Base-by-base conservation (phyloP, 108 stramenopile genomes). In the Pseudonitzschia delicatissima region DNA sequence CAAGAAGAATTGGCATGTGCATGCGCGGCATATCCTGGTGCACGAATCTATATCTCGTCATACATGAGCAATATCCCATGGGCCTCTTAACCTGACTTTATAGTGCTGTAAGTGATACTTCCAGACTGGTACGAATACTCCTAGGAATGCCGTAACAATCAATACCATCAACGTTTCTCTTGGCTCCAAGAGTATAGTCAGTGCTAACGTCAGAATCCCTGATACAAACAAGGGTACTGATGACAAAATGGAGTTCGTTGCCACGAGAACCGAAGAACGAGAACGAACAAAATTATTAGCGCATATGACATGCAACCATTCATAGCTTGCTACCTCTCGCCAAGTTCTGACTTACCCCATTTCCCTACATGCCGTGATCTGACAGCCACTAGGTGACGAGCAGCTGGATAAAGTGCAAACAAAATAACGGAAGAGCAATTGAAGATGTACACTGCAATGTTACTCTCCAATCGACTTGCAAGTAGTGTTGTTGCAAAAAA, bases 401-500 rank as follows among this genome's bases (percentile, higher is more conserved):
- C 63, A 21, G 75, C 77, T 11, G 87, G 87, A 73, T 88, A 88
- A 34, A 87, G 81, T 13, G 82, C 85, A 71, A 92, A 92, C 12
- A 87, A 61, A 20, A 87, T 70, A 2, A 92, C 78, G 25, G 84
- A 71, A 25, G 69, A 64, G 13, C 64, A 78, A 11, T 87, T 64
- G 50, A 88, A 85, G 4, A 78, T 61, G 51, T 74, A 88, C 0
- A 78, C 80, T 2, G 73, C 64, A 9, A 59, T 39, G 49, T 85
- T 77, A 32, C 72, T 72, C 29, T 75, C 20, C 20, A 92, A 55
- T 35, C 87, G 78, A 60, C 86, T 87, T 51, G 82, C 77, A 26
- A 92, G 61, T 50, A 92, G 59, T 5, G 77, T 81, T 3, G 91
- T 87, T 9, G 87, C 71, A 67, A 92, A 85, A 42, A 92, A 82